Evolutionary conservation across 257 asterid genomes (phyloP).

Genomic region (Solanum ossicruentum): DNA sequence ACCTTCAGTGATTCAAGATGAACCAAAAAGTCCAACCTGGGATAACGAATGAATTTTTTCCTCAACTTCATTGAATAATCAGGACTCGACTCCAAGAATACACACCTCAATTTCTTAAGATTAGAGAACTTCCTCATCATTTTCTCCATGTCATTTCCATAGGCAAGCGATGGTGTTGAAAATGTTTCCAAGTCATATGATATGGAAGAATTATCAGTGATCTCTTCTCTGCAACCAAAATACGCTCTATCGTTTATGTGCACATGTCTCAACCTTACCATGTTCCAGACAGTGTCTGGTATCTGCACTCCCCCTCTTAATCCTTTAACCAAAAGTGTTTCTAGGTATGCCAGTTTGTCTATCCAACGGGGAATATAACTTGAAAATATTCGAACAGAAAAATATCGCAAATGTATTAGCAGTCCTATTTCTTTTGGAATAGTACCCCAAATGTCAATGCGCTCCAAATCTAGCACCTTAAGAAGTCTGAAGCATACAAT

Average conservation of each 20-base stretch:
- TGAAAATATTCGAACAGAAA: background rate
- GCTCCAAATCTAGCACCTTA: constrained; percentile 2
- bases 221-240: background rate
- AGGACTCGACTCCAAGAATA: background rate
- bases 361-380: background rate
- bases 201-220: background rate
- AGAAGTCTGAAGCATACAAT: background rate
- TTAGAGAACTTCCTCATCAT: background rate
- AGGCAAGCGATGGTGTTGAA: background rate
- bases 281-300: background rate
- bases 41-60: background rate
- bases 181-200: background rate
- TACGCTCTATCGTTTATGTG: background rate
- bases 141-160: background rate
- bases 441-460: background rate
- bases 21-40: background rate
- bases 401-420: background rate
- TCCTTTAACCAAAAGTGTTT: constrained; percentile 1
- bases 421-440: background rate
- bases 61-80: background rate
- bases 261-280: constrained; percentile 8
- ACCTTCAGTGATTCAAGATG: background rate
- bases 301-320: background rate
- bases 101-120: background rate
- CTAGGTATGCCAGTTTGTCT: background rate